Base-by-base conservation (phyloP, 805 yeast species). In the Yarrowia phangngaensis region DNA sequence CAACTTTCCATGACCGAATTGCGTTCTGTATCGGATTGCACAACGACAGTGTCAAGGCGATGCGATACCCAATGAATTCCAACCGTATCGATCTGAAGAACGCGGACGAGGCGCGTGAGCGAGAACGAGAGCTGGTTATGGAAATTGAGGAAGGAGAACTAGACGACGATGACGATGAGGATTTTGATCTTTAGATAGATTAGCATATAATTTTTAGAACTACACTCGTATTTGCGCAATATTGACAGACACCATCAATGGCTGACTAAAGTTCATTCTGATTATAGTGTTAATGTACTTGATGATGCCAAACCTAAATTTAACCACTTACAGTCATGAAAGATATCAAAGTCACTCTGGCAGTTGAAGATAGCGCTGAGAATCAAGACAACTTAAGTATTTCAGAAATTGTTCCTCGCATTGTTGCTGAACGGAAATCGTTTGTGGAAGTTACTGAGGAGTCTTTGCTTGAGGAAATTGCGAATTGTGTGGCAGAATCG, bases 1-100 rank as follows among this genome's bases (percentile, higher is more conserved):
- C 68, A 12, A 84, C 87, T 52, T 87, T 86, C 68, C 89, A 90
- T 68, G 95, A 87, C 65, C 83, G 99, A 72, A 90, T 92, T 65
- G 79, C 79, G 58, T 94, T 92, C 67, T 90, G 95, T 62, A 83
- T 87, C 69, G 76, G 82, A 36, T 74, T 78, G 56, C 95, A 90
- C 68, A 87, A 88, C 58, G 97, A 90, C 60, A 79, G 86, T 64
- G 94, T 90, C 52, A 84, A 86, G 68, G 87, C 95, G 7, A 87
- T 92, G 97, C 78, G 97, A 60, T 92, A 86, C 67, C 95, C 96
- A 27, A 57, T 61, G 68, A 71, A 73, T 48, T 71, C 72, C 43
- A 74, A 74, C 55, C 64, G 75, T 36, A 67, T 65, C 15, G 80
- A 76, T 53, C 62, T 73, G 51, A 74, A 74, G 60, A 65, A 63